These are phyloP conservation scores for Saussurea involucrata DNA, from an alignment of 129 eudicot species.

Conservation along the genomic window DNA sequence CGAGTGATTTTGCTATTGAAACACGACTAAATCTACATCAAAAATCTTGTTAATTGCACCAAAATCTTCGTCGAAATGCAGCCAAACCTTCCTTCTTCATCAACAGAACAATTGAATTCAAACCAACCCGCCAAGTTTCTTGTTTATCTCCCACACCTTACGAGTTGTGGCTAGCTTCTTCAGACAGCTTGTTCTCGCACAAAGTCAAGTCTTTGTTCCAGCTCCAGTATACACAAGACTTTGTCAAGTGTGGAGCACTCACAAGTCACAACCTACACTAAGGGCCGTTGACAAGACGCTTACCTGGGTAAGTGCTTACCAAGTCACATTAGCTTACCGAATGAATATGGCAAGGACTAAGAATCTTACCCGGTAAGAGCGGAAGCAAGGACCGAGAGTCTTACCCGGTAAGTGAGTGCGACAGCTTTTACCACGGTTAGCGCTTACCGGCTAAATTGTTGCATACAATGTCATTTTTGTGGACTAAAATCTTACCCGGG, in stretches of 20 bases:
- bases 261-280: constrained; percentile 50
- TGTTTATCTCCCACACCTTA: constrained; percentile 77
- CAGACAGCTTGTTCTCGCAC: constrained; percentile 76
- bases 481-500: too few relatives aligned
- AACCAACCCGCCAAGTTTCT: constrained; percentile 81
- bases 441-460: too few relatives aligned
- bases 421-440: too few relatives aligned
- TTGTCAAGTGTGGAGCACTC: constrained; percentile 68
- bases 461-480: too few relatives aligned
- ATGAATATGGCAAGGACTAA: too few relatives aligned
- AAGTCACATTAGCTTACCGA: too few relatives aligned
- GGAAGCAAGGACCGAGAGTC: too few relatives aligned
- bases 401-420: too few relatives aligned
- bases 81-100: constrained; percentile 8
- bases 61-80: constrained; percentile 21
- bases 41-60: constrained; percentile 19
- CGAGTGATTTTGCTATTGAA: constrained; percentile 26
- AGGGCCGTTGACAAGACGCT: too few relatives aligned
- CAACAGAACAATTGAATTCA: constrained; percentile 11
- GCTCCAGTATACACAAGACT: constrained; percentile 88
- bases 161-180: constrained; percentile 77
- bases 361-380: too few relatives aligned
- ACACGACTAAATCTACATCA: constrained; percentile 26
- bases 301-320: too few relatives aligned
- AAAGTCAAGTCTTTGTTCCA: constrained; percentile 83